Evolutionary conservation across 2,329 filamentous ascomycete genomes (phyloP), one percentile per base, ranked within the genome.

Genomic region (Amesomyces nigricolor): DNA sequence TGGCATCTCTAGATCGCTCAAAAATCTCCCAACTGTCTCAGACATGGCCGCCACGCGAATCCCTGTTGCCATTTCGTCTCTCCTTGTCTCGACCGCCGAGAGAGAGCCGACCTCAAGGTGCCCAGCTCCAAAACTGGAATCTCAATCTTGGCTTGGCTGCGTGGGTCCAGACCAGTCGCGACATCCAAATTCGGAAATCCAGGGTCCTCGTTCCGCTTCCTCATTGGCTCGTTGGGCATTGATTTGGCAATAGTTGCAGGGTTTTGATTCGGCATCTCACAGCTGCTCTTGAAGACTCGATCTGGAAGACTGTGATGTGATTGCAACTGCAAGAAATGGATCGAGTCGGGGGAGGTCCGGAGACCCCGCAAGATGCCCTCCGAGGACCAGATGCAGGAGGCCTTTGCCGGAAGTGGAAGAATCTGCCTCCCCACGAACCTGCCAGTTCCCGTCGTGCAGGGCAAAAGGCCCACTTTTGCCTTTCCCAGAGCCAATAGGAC

Each of bases 161-260:
- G 47, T 17, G 22, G 26, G 32, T 26, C 26, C 46, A 47, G 29
- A 17, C 44, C 42, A 19, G 37, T 35, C 39, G 47, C 32, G 26
- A 44, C 38, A 44, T 57, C 61, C 60, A 46, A 45, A 60, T 61
- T 50, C 42, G 61, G 61, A 57, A 63, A 58, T 54, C 38, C 57
- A 51, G 35, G 38, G 40, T 40, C 51, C 30, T 44, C 26, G 44
- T 52, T 51, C 50, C 19, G 49, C 39, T 10, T 14, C 44, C 55
- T 49, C 45, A 61, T 63, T 62, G 61, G 61, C 50, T 58, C 53
- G 58, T 44, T 16, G n/a, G 9, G n/a, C 17, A 17, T 32, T 3
- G 14, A 22, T 8, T 26, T 26, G 22, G 22, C 22, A 26, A 26
- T 4, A 5, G 22, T 26, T 26, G 22, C 22, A 26, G 22, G 22